Conservation (phyloP, 805 yeast genomes). For the Isabelozyma pseudorhagii region DNA sequence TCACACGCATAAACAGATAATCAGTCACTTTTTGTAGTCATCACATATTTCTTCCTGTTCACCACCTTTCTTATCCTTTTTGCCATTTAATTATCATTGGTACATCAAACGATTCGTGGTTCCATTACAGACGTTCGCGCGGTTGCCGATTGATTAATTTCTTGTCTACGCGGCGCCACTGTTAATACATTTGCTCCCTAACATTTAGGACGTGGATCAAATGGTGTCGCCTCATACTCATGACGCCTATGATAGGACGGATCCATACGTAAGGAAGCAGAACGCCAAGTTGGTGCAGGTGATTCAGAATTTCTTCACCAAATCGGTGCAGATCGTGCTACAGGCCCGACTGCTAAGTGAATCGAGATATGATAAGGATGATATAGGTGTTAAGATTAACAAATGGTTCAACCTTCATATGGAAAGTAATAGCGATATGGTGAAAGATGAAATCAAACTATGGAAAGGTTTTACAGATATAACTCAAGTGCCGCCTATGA, state of each 20-base stretch:
- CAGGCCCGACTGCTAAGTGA: conserved; percentile 39
- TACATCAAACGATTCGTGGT: background rate
- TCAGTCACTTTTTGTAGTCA: background rate
- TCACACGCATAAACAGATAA: background rate
- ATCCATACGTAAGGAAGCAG: conserved; percentile 20
- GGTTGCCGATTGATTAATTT: background rate
- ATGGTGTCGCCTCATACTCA: background rate
- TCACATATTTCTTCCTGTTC: background rate
- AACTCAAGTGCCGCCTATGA: conserved; percentile 67
- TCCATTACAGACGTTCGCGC: background rate
- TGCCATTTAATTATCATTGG: background rate
- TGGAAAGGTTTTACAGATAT: conserved; percentile 55
- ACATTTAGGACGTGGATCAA: background rate
- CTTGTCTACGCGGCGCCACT: background rate
- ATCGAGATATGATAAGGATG: conserved; percentile 10
- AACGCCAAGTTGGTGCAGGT: conserved; percentile 40
- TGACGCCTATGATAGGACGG: conserved; percentile 2
- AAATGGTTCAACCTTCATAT: conserved; percentile 65
- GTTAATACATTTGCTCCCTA: background rate
- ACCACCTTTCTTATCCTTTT: background rate
- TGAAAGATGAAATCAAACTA: conserved; percentile 54
- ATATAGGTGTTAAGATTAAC: conserved; percentile 34
- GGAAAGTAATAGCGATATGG: conserved; percentile 24
- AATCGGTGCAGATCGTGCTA: conserved; percentile 56
- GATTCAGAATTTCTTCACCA: conserved; percentile 61